These are phyloP conservation scores for Diophrys sp. DNA, from an alignment of 73 alveolate genomes.

Conservation along the genomic window DNA sequence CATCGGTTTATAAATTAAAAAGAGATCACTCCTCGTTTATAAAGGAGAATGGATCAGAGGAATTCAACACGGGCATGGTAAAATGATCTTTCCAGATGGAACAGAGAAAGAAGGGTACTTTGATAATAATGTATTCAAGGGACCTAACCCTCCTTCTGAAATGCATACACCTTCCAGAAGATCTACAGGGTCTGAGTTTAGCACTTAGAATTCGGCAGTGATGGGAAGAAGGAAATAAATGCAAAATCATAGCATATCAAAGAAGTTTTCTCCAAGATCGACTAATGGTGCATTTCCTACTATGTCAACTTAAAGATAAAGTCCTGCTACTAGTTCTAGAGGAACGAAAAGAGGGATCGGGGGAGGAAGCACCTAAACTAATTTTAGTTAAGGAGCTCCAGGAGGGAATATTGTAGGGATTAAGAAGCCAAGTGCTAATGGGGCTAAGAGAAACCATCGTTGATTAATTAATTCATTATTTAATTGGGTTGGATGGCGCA, in stretches of 20 bases:
- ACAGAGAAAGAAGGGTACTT: conserved; percentile 8
- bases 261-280: not conserved
- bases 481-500: too few species aligned
- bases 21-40: too few species aligned
- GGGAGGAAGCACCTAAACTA: not conserved
- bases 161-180: not conserved
- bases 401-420: too few species aligned
- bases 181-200: not conserved
- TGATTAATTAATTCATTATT: too few species aligned
- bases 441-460: too few species aligned
- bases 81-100: conserved; percentile 26
- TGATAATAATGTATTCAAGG: conserved; percentile 15
- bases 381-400: not conserved
- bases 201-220: not conserved
- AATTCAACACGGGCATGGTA: conserved; percentile 49
- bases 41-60: conserved; percentile 37
- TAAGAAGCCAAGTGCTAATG: too few species aligned
- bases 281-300: not conserved
- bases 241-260: not conserved
- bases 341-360: too few species aligned
- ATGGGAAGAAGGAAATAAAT: not conserved
- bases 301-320: not conserved
- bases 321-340: not conserved
- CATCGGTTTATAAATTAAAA: not conserved
- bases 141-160: not conserved